These are phyloP conservation scores for Cercophora newfieldiana DNA, from an alignment of 495 filamentous ascomycete genomes.

Conservation along the genomic window DNA sequence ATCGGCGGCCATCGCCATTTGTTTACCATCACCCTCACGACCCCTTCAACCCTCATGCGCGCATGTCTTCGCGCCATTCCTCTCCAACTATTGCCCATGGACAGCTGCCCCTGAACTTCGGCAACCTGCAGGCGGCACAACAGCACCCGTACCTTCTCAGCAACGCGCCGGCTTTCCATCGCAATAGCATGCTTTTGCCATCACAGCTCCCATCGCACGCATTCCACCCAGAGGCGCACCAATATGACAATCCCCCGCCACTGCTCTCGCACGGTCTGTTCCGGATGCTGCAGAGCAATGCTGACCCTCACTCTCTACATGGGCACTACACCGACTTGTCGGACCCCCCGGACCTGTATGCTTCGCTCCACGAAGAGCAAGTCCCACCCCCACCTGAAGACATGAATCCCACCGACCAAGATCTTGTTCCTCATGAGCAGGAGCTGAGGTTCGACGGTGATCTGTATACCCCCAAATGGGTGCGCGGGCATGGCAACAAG, in stretches of 20 bases:
- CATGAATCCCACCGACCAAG: slow-evolving; percentile 71
- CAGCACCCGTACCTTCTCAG: slow-evolving; percentile 54
- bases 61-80: slow-evolving; percentile 51
- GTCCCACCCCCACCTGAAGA: slow-evolving; percentile 69
- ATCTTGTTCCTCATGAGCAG: slow-evolving; percentile 70
- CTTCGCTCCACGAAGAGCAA: slow-evolving; percentile 66
- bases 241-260: slow-evolving; percentile 54
- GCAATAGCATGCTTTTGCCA: slow-evolving; percentile 49
- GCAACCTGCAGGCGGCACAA: slow-evolving; percentile 54
- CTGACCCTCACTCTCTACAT: slow-evolving; percentile 60
- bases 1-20: slow-evolving; percentile 56
- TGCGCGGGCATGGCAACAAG: slow-evolving; percentile 77
- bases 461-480: slow-evolving; percentile 75
- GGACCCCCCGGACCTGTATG: slow-evolving; percentile 72
- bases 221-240: slow-evolving; percentile 48
- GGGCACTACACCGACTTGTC: slow-evolving; percentile 65
- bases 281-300: slow-evolving; percentile 68
- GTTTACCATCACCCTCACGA: slow-evolving; percentile 55
- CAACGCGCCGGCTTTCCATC: slow-evolving; percentile 44
- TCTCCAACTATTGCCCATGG: slow-evolving; percentile 56
- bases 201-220: slow-evolving; percentile 49
- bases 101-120: slow-evolving; percentile 53
- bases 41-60: slow-evolving; percentile 43
- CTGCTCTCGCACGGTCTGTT: slow-evolving; percentile 64
- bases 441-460: slow-evolving; percentile 76